phyloP scores from a whole-genome alignment of 306 rosid genomes.

The Gillenia trifoliata region DNA sequence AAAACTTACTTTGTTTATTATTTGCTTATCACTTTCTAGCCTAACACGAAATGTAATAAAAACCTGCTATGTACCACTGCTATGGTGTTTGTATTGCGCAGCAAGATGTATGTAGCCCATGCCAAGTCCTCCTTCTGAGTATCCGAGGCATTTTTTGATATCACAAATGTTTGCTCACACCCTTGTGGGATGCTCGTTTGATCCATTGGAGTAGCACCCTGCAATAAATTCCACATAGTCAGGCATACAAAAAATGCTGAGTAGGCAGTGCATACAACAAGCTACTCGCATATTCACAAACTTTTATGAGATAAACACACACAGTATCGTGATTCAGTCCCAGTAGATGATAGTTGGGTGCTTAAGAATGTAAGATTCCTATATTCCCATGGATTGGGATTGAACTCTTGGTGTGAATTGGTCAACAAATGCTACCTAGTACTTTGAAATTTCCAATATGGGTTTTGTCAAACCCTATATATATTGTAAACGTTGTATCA shows the following conservation, averaged over 20 bases:
- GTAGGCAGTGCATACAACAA: slow-evolving; percentile 2
- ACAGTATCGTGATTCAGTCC: not conserved
- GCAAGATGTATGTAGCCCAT: slow-evolving; percentile 78
- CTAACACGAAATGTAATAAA: slow-evolving; percentile 1
- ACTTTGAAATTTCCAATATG: too few relatives aligned
- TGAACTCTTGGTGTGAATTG: not conserved
- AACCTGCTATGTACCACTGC: slow-evolving; percentile 45
- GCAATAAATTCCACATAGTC: slow-evolving; percentile 17
- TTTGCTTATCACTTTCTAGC: not conserved
- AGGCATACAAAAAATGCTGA: not conserved
- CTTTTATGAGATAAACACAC: not conserved
- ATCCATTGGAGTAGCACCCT: slow-evolving; percentile 72
- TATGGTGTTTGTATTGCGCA: slow-evolving; percentile 70
- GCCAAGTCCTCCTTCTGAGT: slow-evolving; percentile 74
- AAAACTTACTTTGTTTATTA: not conserved
- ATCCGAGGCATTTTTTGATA: slow-evolving; percentile 49
- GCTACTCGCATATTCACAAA: not conserved
- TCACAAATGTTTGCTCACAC: slow-evolving; percentile 64
- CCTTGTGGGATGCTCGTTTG: slow-evolving; percentile 63
- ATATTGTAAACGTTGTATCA: too few relatives aligned
- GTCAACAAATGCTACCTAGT: not conserved
- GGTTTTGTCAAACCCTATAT: too few relatives aligned
- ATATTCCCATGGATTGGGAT: too few relatives aligned
- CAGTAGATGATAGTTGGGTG: not conserved
- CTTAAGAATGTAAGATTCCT: too few relatives aligned